These are phyloP conservation scores for Phaeolepiota aurea DNA, from an alignment of 768 basidiomycete genomes.

Conservation along the genomic window DNA sequence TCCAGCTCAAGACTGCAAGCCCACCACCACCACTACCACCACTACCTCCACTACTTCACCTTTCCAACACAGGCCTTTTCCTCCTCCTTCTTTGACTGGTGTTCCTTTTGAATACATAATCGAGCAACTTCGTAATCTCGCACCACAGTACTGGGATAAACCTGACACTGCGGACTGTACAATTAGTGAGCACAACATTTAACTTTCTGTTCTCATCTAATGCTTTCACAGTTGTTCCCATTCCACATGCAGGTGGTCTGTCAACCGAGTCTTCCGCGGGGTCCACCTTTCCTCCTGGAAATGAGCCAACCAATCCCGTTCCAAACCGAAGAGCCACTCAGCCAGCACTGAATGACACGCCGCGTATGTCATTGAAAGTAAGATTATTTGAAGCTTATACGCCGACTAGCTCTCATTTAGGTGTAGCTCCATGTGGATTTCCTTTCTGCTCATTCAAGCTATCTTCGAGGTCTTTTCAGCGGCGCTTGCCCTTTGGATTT, in stretches of 20 bases:
- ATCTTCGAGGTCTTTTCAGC: slow-evolving; percentile 64
- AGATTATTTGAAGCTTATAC: slow-evolving; percentile 14
- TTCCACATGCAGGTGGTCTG: slow-evolving; percentile 31
- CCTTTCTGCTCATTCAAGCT: slow-evolving; percentile 72
- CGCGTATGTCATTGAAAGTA: slow-evolving; percentile 59
- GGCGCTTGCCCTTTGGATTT: slow-evolving; percentile 58
- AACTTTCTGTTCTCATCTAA: no score
- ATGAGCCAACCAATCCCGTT: slow-evolving; percentile 28
- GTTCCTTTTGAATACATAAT: slow-evolving; percentile 71
- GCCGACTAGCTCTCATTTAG: slow-evolving; percentile 7
- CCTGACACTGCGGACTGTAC: slow-evolving; percentile 75
- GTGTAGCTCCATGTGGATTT: slow-evolving; percentile 72
- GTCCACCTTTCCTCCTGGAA: slow-evolving; percentile 21
- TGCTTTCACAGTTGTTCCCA: slow-evolving; percentile 37
- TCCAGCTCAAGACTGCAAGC: slow-evolving; percentile 20
- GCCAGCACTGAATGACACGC: slow-evolving; percentile 39
- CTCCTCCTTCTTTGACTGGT: slow-evolving; percentile 50
- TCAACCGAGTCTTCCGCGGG: slow-evolving; percentile 20
- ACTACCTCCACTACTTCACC: slow-evolving; percentile 26
- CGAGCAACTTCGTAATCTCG: slow-evolving; percentile 58
- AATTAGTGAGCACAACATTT: slow-evolving; percentile 46
- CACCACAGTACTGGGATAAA: slow-evolving; percentile 65
- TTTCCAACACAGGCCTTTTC: slow-evolving; percentile 53
- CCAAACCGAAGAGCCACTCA: slow-evolving; percentile 42
- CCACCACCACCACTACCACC: slow-evolving; percentile 11